Evolutionary conservation across 352 stramenopile species (phyloP).

Genomic region (Phytopythium mirpurense): DNA sequence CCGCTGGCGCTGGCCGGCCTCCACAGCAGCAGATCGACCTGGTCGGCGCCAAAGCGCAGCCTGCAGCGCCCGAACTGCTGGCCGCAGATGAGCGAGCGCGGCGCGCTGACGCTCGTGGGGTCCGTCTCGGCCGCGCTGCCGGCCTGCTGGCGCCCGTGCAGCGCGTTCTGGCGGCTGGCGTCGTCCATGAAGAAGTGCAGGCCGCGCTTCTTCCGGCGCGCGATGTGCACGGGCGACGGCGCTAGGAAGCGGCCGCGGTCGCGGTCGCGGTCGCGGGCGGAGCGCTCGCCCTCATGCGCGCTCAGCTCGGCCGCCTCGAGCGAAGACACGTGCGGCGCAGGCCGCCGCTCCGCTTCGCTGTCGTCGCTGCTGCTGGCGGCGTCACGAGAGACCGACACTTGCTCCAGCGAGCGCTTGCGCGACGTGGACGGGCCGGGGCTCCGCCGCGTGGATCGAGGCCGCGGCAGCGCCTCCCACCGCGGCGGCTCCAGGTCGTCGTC

Average conservation of each 20-base stretch:
- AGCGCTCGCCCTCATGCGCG: too few relatives aligned
- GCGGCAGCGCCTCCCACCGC: background rate
- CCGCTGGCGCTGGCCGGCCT: conserved; percentile 1
- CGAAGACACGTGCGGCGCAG: background rate
- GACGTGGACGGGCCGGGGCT: background rate
- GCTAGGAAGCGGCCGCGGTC: background rate
- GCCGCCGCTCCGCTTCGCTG: conserved; percentile 2
- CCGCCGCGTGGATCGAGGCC: too few relatives aligned
- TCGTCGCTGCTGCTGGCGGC: conserved; percentile 14
- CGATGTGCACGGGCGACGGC: conserved; percentile 5
- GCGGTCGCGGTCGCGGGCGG: too few relatives aligned
- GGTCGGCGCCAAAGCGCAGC: conserved; percentile 20
- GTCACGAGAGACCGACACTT: conserved; percentile 8
- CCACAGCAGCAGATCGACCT: conserved; percentile 33
- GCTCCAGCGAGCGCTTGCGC: conserved; percentile 4
- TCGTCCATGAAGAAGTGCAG: conserved; percentile 32
- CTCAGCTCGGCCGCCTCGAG: too few relatives aligned
- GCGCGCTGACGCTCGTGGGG: conserved; percentile 16
- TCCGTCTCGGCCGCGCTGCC: background rate
- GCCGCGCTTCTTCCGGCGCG: background rate
- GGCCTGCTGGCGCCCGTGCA: background rate
- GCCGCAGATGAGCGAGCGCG: conserved; percentile 31
- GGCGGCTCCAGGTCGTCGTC: conserved; percentile 4
- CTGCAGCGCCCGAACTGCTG: conserved; percentile 36
- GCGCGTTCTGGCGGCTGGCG: background rate